A percentile compares a stretch with the other conserved stretches of the same genome.
Evolutionary conservation across 2,329 filamentous ascomycete genomes (phyloP).

Genomic region (Pseudogymnoascus sp.): DNA sequence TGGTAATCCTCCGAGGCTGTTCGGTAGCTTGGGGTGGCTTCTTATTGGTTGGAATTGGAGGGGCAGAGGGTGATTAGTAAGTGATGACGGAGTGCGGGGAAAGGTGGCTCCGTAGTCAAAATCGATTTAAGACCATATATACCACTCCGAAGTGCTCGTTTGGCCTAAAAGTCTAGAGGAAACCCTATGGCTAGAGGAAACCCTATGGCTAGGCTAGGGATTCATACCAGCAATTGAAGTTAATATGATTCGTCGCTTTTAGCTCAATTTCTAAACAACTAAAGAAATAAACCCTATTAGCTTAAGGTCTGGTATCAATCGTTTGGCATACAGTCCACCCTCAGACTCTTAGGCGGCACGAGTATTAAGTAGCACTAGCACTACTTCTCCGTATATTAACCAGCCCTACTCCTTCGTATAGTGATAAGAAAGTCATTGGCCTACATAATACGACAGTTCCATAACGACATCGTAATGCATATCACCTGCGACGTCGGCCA

Average conservation of each 20-base stretch:
- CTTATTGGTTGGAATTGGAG: neutral
- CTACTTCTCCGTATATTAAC: neutral
- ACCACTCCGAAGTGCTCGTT: too few relatives aligned
- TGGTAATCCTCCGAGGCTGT: neutral
- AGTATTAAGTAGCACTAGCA: neutral
- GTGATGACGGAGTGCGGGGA: neutral
- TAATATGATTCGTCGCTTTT: neutral
- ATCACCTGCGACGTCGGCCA: neutral
- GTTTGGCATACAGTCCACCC: neutral
- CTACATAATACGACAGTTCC: neutral
- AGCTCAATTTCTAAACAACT: neutral
- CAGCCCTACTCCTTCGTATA: neutral
- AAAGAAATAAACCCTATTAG: neutral
- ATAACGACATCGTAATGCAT: conserved; percentile 7
- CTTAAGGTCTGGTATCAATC: neutral
- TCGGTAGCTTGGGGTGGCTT: neutral
- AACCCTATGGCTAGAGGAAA: neutral
- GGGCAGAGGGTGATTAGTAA: neutral
- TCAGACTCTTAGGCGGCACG: neutral
- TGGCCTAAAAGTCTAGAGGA: neutral
- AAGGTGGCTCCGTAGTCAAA: neutral
- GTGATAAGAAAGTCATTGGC: neutral
- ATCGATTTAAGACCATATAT: neutral
- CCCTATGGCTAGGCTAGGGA: neutral
- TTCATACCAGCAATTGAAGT: neutral